phyloP scores from a whole-genome alignment of 352 stramenopile genomes.

The Globisporangium sylvaticum region DNA sequence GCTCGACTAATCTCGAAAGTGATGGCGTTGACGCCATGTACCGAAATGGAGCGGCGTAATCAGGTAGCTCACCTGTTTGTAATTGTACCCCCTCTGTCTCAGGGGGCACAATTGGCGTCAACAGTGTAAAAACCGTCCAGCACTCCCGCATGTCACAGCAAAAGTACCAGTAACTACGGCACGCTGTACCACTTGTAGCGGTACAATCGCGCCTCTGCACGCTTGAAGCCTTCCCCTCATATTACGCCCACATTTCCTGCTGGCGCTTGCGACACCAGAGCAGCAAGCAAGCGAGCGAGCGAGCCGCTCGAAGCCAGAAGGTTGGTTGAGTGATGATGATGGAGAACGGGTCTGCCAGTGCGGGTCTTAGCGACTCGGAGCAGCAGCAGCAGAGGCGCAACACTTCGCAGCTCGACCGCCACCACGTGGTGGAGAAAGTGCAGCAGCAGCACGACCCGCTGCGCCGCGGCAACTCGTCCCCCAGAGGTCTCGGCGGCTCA shows the following conservation, averaged over 20 bases:
- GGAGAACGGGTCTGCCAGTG: background rate
- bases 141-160: background rate
- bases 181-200: background rate
- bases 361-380: background rate
- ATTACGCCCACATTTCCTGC: background rate
- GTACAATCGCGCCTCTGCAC: background rate
- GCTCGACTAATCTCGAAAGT: background rate
- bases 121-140: background rate
- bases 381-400: constrained; percentile 2
- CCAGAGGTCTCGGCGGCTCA: constrained; percentile 1
- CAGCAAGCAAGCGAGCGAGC: background rate
- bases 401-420: constrained; percentile 6
- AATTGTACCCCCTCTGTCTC: constrained; percentile 2
- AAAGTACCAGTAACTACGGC: background rate
- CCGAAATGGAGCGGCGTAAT: background rate
- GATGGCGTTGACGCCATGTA: background rate
- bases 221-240: constrained; percentile 2
- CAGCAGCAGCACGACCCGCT: constrained; percentile 2
- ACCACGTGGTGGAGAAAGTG: constrained; percentile 4
- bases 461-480: constrained; percentile 6
- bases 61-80: background rate
- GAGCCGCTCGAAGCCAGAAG: background rate
- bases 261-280: background rate
- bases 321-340: background rate
- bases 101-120: constrained; percentile 1